Evolutionary conservation across 345 rosid genomes (phyloP).

Genomic region (Aquilaria yunnanensis): DNA sequence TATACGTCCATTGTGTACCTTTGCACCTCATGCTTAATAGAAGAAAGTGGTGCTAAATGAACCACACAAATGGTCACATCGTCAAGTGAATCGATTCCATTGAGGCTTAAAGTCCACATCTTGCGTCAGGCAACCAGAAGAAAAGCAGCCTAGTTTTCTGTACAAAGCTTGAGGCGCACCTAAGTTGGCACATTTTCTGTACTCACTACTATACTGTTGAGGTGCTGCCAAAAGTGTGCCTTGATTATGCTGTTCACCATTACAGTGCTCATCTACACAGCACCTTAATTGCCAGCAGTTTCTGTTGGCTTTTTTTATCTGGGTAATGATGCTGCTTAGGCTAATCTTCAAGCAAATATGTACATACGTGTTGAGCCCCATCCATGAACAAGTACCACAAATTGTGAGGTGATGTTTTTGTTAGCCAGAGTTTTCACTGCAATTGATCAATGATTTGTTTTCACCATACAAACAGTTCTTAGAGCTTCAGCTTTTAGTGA

Average conservation of each 20-base stretch:
- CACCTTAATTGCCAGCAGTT: background rate
- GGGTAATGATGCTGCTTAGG: background rate
- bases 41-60: no score
- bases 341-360: constrained; percentile 8
- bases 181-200: constrained; percentile 9
- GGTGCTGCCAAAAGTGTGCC: constrained; percentile 20
- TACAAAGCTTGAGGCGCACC: constrained; percentile 11
- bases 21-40: no score
- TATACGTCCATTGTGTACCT: no score
- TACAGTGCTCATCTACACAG: constrained; percentile 6
- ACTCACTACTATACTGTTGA: background rate
- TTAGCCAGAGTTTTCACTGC: no score
- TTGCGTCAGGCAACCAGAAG: background rate
- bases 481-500: no score
- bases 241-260: constrained; percentile 15
- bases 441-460: background rate
- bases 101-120: no score
- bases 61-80: no score
- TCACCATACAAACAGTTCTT: no score
- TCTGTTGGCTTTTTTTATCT: constrained; percentile 7
- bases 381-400: constrained; percentile 1
- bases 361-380: background rate
- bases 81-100: no score
- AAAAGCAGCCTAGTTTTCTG: constrained; percentile 11
- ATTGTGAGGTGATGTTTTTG: background rate